Evolutionary conservation across 2,329 filamentous ascomycete species (phyloP), one percentile per base, ranked within the genome.

Genomic region (Chaetothyriales sp.): DNA sequence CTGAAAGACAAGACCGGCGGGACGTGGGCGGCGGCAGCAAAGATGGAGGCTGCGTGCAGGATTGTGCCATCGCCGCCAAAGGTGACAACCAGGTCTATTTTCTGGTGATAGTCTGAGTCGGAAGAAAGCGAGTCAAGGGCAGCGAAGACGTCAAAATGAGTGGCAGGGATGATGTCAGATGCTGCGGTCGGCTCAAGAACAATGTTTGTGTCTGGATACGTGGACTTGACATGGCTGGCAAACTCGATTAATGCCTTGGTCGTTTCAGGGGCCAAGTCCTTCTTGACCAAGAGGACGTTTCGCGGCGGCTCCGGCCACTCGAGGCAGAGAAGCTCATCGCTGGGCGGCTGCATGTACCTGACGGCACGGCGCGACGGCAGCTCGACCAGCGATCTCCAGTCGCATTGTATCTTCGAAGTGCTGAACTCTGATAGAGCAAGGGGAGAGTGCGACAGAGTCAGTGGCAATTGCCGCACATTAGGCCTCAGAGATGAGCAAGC

Each of bases 61-160:
- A 95, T 90, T 2, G 89, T 95, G 55, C 89, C 89, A 66, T 98
- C 92, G 44, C 92, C 92, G 50, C 92, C 92, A 48, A 98, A 80
- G 0, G 92, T 97, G 44, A 87, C 82, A 19, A 90, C 83, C 53
- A 95, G 74, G 63, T 98, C 92, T 54, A 94, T 83, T 70, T 92
- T 95, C 53, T 81, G 73, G 43, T 87, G 80, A 51, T 92, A 56
- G 22, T 54, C 28, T 18, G 15, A 28, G 51, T 44, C 46, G 10
- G 54, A 52, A 9, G 50, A 20, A 13, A 46, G 19, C 15, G 46
- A 25, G 5, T 47, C 44, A 15, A 45, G 19, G 4, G 54, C 29
- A 33, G 51, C 48, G 46, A 54, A 58, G 47, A 54, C 48, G 40
- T 55, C 43, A 44, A 53, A 54, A 6, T 54, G 55, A 5, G 58